Conservation (phyloP, 768 basidiomycete species). For the Podaxis pistillaris region DNA sequence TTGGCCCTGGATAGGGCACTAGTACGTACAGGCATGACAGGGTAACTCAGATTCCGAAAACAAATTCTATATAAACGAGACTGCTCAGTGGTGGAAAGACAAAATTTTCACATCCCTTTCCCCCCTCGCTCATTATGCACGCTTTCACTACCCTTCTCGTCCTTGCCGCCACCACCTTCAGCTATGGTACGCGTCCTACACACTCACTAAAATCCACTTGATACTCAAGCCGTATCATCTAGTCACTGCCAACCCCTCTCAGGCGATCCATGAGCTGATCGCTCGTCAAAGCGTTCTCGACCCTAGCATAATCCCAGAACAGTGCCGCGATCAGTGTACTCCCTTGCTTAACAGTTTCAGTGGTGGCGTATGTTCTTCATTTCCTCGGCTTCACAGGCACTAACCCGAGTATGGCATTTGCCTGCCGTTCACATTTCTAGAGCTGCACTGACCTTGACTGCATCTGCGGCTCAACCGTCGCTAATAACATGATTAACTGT, state of each 20-base stretch:
- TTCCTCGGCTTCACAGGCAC: neutral
- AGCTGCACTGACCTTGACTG: constrained; percentile 1
- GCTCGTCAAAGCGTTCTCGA: constrained; percentile 7
- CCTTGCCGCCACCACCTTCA: neutral
- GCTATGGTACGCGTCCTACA: neutral
- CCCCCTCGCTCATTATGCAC: neutral
- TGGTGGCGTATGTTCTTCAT: neutral
- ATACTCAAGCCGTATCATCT: neutral
- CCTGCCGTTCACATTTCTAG: neutral
- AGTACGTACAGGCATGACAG: too few relatives aligned
- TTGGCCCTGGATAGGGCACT: too few relatives aligned
- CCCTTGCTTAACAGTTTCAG: neutral
- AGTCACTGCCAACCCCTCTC: neutral
- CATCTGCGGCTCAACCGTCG: neutral
- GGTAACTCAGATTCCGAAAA: too few relatives aligned
- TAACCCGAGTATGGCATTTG: neutral
- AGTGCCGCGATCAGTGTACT: constrained; percentile 6
- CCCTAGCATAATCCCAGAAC: constrained; percentile 1
- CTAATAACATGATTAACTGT: neutral
- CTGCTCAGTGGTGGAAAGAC: neutral
- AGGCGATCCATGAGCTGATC: neutral
- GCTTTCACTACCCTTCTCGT: constrained; percentile 1
- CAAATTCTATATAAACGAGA: neutral
- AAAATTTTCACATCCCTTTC: neutral
- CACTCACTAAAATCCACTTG: neutral